phyloP scores from a whole-genome alignment of 495 filamentous ascomycete species.

The Penicillium samsonianum region DNA sequence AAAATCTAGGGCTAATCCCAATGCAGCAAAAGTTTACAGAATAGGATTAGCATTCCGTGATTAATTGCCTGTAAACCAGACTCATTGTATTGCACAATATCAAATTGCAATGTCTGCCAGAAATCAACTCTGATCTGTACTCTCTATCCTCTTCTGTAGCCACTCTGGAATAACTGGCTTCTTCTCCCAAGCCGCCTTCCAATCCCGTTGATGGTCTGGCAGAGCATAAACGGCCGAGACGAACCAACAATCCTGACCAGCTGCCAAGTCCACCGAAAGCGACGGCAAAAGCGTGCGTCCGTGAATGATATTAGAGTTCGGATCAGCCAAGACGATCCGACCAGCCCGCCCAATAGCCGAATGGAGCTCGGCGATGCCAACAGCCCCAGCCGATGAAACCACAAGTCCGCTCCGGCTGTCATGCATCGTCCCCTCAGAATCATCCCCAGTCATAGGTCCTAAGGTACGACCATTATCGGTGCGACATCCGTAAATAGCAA shows the following conservation, averaged over 20 bases:
- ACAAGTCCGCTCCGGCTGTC: conserved; percentile 58
- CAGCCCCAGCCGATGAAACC: conserved; percentile 64
- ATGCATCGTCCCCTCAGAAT: conserved; percentile 57
- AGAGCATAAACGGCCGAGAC: conserved; percentile 53
- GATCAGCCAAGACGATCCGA: conserved; percentile 68
- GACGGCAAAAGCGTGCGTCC: conserved; percentile 70
- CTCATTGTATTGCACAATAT: background rate
- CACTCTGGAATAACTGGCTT: conserved; percentile 55
- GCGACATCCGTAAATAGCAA: conserved; percentile 67
- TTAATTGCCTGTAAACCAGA: background rate
- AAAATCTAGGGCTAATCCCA: background rate
- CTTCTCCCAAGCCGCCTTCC: conserved; percentile 49
- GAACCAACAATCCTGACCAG: conserved; percentile 46
- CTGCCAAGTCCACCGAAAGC: conserved; percentile 41
- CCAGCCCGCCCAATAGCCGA: conserved; percentile 46
- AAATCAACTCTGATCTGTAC: background rate
- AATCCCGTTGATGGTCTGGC: conserved; percentile 33
- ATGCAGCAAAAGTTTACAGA: background rate
- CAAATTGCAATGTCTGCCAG: background rate
- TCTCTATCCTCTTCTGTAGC: conserved; percentile 50
- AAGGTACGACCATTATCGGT: conserved; percentile 59
- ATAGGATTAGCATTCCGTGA: background rate
- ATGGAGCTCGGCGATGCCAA: conserved; percentile 66
- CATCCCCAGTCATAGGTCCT: conserved; percentile 49
- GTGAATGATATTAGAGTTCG: conserved; percentile 74